These are phyloP conservation scores for Bipolaris gigantea DNA, from an alignment of 2,329 filamentous ascomycete species.

Conservation along the genomic window DNA sequence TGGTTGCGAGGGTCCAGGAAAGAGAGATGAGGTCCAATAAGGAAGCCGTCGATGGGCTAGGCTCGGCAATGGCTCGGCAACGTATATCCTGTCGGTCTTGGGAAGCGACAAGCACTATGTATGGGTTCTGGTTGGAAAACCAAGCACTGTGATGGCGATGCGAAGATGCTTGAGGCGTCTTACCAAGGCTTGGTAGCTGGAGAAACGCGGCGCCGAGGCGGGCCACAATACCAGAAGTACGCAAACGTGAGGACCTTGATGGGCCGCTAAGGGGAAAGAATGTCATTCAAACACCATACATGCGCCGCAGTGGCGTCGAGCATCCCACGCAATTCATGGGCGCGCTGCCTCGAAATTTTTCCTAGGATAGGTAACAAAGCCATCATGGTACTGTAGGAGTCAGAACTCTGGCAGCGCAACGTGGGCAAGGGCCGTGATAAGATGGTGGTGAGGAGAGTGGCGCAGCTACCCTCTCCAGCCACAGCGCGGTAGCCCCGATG, in stretches of 20 bases:
- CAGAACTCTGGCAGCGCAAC: not conserved
- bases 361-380: not conserved
- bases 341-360: not conserved
- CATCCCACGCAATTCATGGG: not conserved
- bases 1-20: not conserved
- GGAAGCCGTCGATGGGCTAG: not conserved
- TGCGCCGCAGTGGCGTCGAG: not conserved
- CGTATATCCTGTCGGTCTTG: conserved; percentile 6
- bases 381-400: not conserved
- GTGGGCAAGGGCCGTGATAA: not conserved
- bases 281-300: conserved; percentile 1
- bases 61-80: conserved; percentile 6
- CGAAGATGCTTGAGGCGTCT: not conserved
- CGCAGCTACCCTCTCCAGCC: not conserved
- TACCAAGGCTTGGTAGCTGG: not conserved
- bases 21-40: not conserved
- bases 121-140: not conserved
- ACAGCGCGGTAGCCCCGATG: not conserved
- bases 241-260: conserved; percentile 11
- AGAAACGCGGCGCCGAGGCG: not conserved
- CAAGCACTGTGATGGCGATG: conserved; percentile 11
- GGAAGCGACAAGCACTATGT: conserved; percentile 10
- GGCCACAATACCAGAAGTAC: not conserved
- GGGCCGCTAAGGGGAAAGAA: conserved; percentile 6
- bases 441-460: not conserved